These are phyloP conservation scores for Hibiscus tridactylites DNA, from an alignment of 345 rosid genomes.

Conservation along the genomic window DNA sequence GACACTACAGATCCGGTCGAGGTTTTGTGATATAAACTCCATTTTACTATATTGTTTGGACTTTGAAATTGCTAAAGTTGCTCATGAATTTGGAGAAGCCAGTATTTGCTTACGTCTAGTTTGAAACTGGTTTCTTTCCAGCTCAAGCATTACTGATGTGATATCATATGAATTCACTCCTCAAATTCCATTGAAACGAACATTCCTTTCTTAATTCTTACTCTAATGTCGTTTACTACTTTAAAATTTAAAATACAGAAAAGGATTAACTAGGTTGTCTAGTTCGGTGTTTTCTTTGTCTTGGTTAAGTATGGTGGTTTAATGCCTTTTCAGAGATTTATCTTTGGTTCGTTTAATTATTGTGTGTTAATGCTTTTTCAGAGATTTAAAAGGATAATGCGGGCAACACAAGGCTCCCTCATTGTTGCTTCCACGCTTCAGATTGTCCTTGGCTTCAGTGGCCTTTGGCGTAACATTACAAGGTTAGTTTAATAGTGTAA, in stretches of 20 bases:
- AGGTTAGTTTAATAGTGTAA: conserved; percentile 38
- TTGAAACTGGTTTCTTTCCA: background rate
- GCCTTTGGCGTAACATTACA: conserved; percentile 92
- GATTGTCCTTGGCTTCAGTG: conserved; percentile 95
- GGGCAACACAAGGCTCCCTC: conserved; percentile 91
- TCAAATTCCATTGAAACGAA: background rate
- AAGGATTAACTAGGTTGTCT: background rate
- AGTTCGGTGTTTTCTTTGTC: background rate
- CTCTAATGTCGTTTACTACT: background rate
- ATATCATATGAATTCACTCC: background rate
- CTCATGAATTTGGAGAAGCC: background rate
- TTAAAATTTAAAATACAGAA: background rate
- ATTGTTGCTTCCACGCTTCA: conserved; percentile 94
- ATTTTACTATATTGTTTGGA: conserved; percentile 11
- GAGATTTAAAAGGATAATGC: conserved; percentile 76
- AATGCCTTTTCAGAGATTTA: background rate
- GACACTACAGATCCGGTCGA: conserved; percentile 49
- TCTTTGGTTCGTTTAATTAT: background rate
- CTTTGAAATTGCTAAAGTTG: background rate
- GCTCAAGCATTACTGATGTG: background rate
- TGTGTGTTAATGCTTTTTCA: conserved; percentile 24
- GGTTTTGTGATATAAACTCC: conserved; percentile 34
- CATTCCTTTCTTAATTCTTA: background rate
- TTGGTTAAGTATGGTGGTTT: background rate
- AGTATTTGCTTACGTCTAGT: background rate